Conservation (phyloP, 2,329 filamentous ascomycete genomes). For the Bipolaris sorokiniana region DNA sequence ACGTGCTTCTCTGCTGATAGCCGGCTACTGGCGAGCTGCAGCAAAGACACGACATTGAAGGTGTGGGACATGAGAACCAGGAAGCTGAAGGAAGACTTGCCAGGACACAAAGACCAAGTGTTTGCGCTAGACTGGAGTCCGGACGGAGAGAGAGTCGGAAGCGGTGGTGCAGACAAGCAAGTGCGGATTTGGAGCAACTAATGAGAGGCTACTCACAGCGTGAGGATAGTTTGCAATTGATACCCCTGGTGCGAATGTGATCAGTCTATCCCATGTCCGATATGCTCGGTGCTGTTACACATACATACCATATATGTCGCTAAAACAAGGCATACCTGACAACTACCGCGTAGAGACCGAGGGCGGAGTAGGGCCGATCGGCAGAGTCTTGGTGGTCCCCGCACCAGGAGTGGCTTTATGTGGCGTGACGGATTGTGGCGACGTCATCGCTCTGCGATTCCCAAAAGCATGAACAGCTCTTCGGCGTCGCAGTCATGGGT, state of each 20-base stretch:
- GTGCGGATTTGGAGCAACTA: slow-evolving; percentile 70
- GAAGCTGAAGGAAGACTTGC: slow-evolving; percentile 81
- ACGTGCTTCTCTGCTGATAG: slow-evolving; percentile 92
- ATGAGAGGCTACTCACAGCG: background rate
- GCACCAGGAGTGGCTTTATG: slow-evolving; percentile 18
- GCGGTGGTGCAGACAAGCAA: slow-evolving; percentile 89
- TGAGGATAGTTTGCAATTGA: slow-evolving; percentile 13
- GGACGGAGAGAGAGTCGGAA: slow-evolving; percentile 85
- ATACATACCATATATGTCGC: background rate
- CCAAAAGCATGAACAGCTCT: slow-evolving; percentile 25
- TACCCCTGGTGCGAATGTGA: slow-evolving; percentile 13
- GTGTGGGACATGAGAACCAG: slow-evolving; percentile 90
- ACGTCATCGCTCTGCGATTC: slow-evolving; percentile 31
- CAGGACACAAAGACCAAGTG: slow-evolving; percentile 90
- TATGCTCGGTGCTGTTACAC: background rate
- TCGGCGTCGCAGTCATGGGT: slow-evolving; percentile 24
- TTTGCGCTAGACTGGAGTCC: slow-evolving; percentile 95
- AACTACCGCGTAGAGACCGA: background rate
- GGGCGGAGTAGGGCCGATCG: background rate
- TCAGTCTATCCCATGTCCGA: background rate
- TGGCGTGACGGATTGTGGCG: slow-evolving; percentile 23
- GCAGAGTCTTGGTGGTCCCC: slow-evolving; percentile 19
- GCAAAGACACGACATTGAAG: slow-evolving; percentile 92
- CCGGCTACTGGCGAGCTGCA: slow-evolving; percentile 82
- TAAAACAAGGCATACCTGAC: background rate